A percentile compares a stretch with the other conserved stretches of the same genome.
phyloP scores from a whole-genome alignment of 495 filamentous ascomycete genomes.

The Neurospora sp. region DNA sequence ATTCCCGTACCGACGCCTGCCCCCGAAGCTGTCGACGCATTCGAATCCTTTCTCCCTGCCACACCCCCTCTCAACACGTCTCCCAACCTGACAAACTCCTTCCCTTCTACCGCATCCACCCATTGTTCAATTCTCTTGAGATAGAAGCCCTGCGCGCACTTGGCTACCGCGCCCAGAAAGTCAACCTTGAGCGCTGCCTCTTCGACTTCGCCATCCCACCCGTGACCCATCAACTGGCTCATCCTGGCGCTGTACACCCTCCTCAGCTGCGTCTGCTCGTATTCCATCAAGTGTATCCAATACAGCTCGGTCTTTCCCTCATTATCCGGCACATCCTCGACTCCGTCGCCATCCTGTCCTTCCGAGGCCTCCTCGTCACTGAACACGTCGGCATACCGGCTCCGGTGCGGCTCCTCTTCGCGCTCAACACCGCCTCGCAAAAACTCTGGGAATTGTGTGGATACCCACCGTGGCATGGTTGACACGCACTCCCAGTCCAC shows the following conservation, averaged over 20 bases:
- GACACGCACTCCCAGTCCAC: constrained; percentile 47
- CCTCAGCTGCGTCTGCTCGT: constrained; percentile 24
- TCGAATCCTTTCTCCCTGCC: not conserved
- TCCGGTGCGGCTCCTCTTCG: constrained; percentile 20
- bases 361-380: constrained; percentile 6
- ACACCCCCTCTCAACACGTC: constrained; percentile 17
- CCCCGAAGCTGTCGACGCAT: not conserved
- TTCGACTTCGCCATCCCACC: constrained; percentile 13
- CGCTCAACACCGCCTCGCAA: constrained; percentile 17
- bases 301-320: constrained; percentile 27
- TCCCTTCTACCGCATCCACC: constrained; percentile 17
- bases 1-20: not conserved
- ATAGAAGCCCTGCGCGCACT: constrained; percentile 16
- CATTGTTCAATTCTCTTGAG: constrained; percentile 19
- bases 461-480: constrained; percentile 36
- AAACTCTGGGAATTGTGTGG: constrained; percentile 36
- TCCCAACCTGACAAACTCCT: constrained; percentile 14
- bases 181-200: constrained; percentile 17
- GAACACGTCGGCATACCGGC: constrained; percentile 19
- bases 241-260: constrained; percentile 21
- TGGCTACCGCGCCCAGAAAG: constrained; percentile 12
- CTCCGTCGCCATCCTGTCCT: constrained; percentile 1
- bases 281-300: constrained; percentile 29
- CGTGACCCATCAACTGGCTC: constrained; percentile 10
- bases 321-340: constrained; percentile 17